Evolutionary conservation across 495 filamentous ascomycete species (phyloP).

Genomic region (Jackrogersella multiformis): DNA sequence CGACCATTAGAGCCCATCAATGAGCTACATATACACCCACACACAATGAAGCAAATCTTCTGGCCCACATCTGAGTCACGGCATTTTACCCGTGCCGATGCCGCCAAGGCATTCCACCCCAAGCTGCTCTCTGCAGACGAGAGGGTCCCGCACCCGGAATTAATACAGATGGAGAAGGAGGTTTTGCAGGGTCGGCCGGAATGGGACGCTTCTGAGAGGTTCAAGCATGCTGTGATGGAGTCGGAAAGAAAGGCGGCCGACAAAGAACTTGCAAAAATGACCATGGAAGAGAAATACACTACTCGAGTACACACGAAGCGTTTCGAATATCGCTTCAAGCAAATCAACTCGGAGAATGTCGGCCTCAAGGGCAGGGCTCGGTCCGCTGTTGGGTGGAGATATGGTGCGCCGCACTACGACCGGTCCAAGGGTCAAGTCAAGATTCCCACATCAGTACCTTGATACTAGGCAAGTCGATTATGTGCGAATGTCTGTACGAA

Average conservation of each 20-base stretch:
- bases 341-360: conserved; percentile 61
- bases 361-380: conserved; percentile 60
- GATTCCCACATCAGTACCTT: conserved; percentile 58
- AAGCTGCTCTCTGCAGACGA: conserved; percentile 81
- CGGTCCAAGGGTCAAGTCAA: conserved; percentile 56
- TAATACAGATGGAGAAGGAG: conserved; percentile 71
- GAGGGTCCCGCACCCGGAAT: conserved; percentile 87
- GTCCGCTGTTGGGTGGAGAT: conserved; percentile 67
- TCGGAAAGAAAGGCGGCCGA: conserved; percentile 48
- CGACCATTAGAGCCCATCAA: conserved; percentile 84
- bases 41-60: conserved; percentile 86
- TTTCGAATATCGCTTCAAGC: conserved; percentile 84
- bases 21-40: conserved; percentile 83
- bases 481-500: conserved; percentile 25
- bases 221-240: conserved; percentile 49
- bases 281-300: conserved; percentile 53
- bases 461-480: not conserved
- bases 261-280: conserved; percentile 53
- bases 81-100: conserved; percentile 87
- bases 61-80: conserved; percentile 90
- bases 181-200: conserved; percentile 46
- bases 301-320: conserved; percentile 58
- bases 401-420: conserved; percentile 61
- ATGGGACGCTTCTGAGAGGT: conserved; percentile 46
- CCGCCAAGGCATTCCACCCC: conserved; percentile 80